These are phyloP conservation scores for Tetrahymena malaccensis DNA, from an alignment of 73 alveolate genomes.

Conservation along the genomic window DNA sequence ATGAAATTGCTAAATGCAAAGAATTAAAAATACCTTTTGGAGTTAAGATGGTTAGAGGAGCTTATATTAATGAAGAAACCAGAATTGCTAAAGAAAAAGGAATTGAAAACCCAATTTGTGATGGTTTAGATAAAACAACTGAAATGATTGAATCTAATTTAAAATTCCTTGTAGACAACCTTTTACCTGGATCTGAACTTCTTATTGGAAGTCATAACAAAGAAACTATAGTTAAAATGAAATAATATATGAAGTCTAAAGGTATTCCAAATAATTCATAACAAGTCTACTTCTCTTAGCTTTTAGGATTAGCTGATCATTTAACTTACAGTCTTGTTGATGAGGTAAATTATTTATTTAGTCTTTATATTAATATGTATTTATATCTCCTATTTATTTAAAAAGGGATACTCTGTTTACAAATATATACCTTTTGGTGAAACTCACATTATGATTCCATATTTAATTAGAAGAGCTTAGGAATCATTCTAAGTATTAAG, in stretches of 20 bases:
- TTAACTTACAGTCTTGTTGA: slow-evolving; percentile 22
- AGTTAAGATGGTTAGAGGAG: slow-evolving; percentile 43
- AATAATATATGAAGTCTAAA: neutral
- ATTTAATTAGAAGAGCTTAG: slow-evolving; percentile 43
- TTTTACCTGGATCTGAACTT: neutral
- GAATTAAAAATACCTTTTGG: neutral
- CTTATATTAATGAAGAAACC: slow-evolving; percentile 20
- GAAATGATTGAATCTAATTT: slow-evolving; percentile 30
- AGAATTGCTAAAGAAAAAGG: slow-evolving; percentile 14
- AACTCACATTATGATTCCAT: slow-evolving; percentile 42
- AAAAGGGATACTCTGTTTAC: slow-evolving; percentile 27
- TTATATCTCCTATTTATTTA: no score
- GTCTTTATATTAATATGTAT: neutral
- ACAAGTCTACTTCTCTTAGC: slow-evolving; percentile 23
- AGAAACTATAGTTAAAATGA: slow-evolving; percentile 9
- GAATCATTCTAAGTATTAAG: slow-evolving; percentile 17
- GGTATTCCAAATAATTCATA: neutral
- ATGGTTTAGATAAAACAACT: slow-evolving; percentile 37
- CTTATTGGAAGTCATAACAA: slow-evolving; percentile 41
- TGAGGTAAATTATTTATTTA: neutral
- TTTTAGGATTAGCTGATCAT: slow-evolving; percentile 38
- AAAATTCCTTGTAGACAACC: slow-evolving; percentile 6
- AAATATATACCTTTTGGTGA: slow-evolving; percentile 35
- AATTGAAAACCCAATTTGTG: slow-evolving; percentile 26
- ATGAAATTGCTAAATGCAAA: slow-evolving; percentile 23